These are phyloP conservation scores for Hibiscus syriacus DNA, from an alignment of 345 rosid genomes.

Conservation along the genomic window DNA sequence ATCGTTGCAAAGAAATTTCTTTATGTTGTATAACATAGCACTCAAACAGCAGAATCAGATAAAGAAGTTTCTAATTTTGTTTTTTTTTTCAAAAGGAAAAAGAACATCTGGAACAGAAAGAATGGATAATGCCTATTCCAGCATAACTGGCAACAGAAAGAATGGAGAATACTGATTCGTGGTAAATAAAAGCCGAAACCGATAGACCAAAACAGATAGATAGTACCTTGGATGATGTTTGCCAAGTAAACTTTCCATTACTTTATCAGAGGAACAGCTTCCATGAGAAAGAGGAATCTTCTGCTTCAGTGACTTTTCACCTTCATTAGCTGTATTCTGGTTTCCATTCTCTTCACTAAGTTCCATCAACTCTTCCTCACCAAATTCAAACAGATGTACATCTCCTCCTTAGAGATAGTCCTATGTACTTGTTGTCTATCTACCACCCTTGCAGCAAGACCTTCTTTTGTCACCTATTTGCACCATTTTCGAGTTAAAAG, in stretches of 20 bases:
- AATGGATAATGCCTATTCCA: neutral
- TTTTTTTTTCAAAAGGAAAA: neutral
- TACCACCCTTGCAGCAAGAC: slow-evolving; percentile 99
- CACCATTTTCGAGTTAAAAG: slow-evolving; percentile 18
- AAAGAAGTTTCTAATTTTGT: neutral
- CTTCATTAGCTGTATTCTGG: slow-evolving; percentile 19
- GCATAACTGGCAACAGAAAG: neutral
- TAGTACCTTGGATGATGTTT: slow-evolving; percentile 68
- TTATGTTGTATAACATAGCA: neutral
- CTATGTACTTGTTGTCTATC: slow-evolving; percentile 98
- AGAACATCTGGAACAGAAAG: neutral
- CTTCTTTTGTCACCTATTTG: slow-evolving; percentile 93
- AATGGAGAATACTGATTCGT: neutral
- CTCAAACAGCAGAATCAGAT: neutral
- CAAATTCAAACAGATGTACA: slow-evolving; percentile 99
- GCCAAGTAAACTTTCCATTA: slow-evolving; percentile 76
- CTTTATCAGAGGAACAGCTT: slow-evolving; percentile 76
- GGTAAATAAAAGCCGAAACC: neutral
- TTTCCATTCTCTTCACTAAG: slow-evolving; percentile 31
- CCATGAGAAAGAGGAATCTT: slow-evolving; percentile 41
- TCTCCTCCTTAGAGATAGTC: slow-evolving; percentile 92
- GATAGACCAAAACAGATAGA: neutral
- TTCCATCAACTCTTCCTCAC: slow-evolving; percentile 68
- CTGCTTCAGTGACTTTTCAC: slow-evolving; percentile 42
- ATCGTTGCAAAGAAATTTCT: neutral